Percentiles rank a stretch among this genome's conserved stretches.
Evolutionary conservation across 306 rosid genomes (phyloP).

Genomic region (Prosopis cineraria): DNA sequence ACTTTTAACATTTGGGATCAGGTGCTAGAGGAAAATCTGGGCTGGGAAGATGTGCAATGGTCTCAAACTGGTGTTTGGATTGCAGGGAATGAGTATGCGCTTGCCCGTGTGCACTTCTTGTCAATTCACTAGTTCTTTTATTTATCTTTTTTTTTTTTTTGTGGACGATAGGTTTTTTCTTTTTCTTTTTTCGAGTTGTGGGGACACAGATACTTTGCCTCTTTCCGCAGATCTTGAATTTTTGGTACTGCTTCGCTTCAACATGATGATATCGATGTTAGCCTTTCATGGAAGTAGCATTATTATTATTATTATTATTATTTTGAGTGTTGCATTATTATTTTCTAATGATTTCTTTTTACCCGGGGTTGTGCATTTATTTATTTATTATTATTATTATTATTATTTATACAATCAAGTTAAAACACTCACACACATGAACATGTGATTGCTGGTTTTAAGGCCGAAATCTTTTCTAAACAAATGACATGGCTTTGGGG

Average conservation of each 20-base stretch:
- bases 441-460: too few species aligned
- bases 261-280: background rate
- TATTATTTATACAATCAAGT: too few species aligned
- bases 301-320: too few species aligned
- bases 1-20: constrained; percentile 21
- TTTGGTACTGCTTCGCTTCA: background rate
- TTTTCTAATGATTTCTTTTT: too few species aligned
- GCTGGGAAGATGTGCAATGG: constrained; percentile 98
- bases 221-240: background rate
- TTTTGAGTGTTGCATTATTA: too few species aligned
- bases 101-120: constrained; percentile 92
- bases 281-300: background rate
- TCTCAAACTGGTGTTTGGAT: constrained; percentile 98
- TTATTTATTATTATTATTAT: too few species aligned
- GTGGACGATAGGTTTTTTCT: background rate
- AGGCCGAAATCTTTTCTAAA: too few species aligned
- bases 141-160: too few species aligned
- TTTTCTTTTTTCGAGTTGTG: too few species aligned
- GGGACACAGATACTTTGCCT: background rate
- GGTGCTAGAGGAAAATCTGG: constrained; percentile 90
- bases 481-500: too few species aligned
- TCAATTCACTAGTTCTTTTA: constrained; percentile 53
- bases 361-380: too few species aligned
- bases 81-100: constrained; percentile 80
- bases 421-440: too few species aligned